Evolutionary conservation across 2,329 filamentous ascomycete genomes (phyloP).

Genomic region (Pyrenochaeta sp.): DNA sequence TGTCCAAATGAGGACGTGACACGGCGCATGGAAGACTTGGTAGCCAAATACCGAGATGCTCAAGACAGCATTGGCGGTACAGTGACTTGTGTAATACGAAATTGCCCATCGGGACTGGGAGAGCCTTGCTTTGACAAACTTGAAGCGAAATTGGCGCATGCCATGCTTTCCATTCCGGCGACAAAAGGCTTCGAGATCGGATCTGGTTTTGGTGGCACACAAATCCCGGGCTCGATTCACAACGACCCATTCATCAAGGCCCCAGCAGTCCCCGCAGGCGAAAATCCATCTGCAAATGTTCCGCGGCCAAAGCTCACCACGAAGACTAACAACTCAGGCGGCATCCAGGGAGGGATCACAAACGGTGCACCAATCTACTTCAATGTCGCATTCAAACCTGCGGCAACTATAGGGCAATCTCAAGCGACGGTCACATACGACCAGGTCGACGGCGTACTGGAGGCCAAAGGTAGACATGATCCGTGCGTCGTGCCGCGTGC

Average conservation of each 20-base stretch:
- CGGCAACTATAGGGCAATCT: slow-evolving; percentile 89
- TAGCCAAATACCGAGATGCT: slow-evolving; percentile 78
- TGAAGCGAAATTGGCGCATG: slow-evolving; percentile 88
- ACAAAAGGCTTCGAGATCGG: slow-evolving; percentile 97
- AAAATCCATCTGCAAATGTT: slow-evolving; percentile 52
- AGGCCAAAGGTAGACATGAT: slow-evolving; percentile 93
- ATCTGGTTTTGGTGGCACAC: slow-evolving; percentile 87
- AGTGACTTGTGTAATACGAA: slow-evolving; percentile 91
- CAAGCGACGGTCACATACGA: slow-evolving; percentile 86
- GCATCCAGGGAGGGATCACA: slow-evolving; percentile 93
- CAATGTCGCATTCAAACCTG: slow-evolving; percentile 91
- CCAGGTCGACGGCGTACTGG: slow-evolving; percentile 76
- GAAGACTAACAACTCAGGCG: slow-evolving; percentile 93
- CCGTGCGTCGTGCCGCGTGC: slow-evolving; percentile 91
- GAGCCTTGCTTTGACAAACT: slow-evolving; percentile 97
- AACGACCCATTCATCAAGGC: slow-evolving; percentile 85
- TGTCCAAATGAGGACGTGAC: slow-evolving; percentile 76
- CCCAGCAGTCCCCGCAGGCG: slow-evolving; percentile 56
- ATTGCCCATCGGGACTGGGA: slow-evolving; percentile 83
- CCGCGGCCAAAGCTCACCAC: slow-evolving; percentile 74
- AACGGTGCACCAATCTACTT: slow-evolving; percentile 97
- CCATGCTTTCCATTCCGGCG: slow-evolving; percentile 93
- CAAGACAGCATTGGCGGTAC: slow-evolving; percentile 93
- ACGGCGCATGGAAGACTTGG: slow-evolving; percentile 78
- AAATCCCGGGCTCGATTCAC: slow-evolving; percentile 87